These are phyloP conservation scores for Juncus effusus DNA, from an alignment of 176 grass and related monocot species.

Conservation along the genomic window DNA sequence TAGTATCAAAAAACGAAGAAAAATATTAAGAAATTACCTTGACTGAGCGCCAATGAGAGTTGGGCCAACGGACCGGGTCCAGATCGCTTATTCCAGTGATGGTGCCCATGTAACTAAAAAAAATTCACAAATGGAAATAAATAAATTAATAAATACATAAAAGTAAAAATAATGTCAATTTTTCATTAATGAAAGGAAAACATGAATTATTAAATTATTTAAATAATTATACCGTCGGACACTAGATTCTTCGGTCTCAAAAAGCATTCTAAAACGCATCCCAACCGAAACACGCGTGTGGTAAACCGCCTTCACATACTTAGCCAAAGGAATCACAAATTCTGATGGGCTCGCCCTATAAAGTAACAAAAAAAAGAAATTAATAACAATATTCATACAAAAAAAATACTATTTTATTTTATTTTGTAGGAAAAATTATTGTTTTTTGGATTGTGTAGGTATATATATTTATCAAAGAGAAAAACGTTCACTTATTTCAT, in stretches of 20 bases:
- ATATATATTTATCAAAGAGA: not conserved
- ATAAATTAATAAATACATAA: conserved; percentile 8
- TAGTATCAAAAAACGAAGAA: not conserved
- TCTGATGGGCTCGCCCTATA: conserved; percentile 90
- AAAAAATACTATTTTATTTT: no score
- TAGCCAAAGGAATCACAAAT: conserved; percentile 87
- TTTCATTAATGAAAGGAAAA: not conserved
- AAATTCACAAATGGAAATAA: conserved; percentile 25
- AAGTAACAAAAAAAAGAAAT: not conserved
- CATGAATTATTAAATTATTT: no score
- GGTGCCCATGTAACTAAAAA: conserved; percentile 92
- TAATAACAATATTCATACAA: no score
- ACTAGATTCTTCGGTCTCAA: conserved; percentile 95
- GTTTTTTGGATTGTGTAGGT: no score
- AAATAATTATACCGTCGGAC: conserved; percentile 52
- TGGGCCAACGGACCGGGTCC: conserved; percentile 76
- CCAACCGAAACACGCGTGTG: conserved; percentile 88
- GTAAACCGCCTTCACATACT: conserved; percentile 94
- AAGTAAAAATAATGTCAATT: not conserved
- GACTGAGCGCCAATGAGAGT: conserved; percentile 87
- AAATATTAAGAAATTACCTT: conserved; percentile 41
- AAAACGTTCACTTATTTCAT: not conserved
- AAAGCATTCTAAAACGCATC: conserved; percentile 97
- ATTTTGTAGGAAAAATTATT: no score
- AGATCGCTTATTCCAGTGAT: conserved; percentile 85